These are phyloP conservation scores for Starmera pachycereana DNA, from an alignment of 805 yeast species.

Conservation along the genomic window DNA sequence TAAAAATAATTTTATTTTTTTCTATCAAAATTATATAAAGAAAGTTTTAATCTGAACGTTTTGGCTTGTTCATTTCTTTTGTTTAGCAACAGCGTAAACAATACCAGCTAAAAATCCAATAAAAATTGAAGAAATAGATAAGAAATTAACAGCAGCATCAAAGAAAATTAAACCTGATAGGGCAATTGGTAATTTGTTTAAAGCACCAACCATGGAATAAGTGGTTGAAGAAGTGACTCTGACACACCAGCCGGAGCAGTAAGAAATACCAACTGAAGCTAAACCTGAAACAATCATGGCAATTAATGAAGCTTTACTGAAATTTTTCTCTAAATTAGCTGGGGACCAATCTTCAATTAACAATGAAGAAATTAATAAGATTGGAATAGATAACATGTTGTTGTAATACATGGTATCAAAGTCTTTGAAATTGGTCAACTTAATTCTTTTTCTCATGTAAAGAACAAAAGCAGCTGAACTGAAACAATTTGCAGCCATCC, in stretches of 20 bases:
- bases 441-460: slow-evolving; percentile 95
- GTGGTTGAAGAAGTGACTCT: slow-evolving; percentile 98
- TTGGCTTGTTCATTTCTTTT: slow-evolving; percentile 26
- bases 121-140: slow-evolving; percentile 82
- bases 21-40: too few relatives aligned
- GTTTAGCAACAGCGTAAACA: slow-evolving; percentile 92
- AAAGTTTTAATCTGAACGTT: too few relatives aligned
- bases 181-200: slow-evolving; percentile 96
- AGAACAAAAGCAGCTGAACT: slow-evolving; percentile 90
- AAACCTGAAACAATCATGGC: slow-evolving; percentile 88
- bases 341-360: slow-evolving; percentile 89
- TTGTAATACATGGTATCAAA: slow-evolving; percentile 98
- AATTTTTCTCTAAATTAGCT: slow-evolving; percentile 62
- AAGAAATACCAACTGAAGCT: slow-evolving; percentile 93
- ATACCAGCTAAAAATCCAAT: slow-evolving; percentile 94
- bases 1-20: too few relatives aligned
- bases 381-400: slow-evolving; percentile 88
- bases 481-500: slow-evolving; percentile 96
- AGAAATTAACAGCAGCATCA: slow-evolving; percentile 89
- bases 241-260: slow-evolving; percentile 99
- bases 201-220: slow-evolving; percentile 98
- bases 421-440: slow-evolving; percentile 92
- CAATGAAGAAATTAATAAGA: slow-evolving; percentile 65
- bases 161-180: slow-evolving; percentile 90
- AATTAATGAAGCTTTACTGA: slow-evolving; percentile 63